Conservation (phyloP, 768 basidiomycete species). For the Termitomyces sp. region DNA sequence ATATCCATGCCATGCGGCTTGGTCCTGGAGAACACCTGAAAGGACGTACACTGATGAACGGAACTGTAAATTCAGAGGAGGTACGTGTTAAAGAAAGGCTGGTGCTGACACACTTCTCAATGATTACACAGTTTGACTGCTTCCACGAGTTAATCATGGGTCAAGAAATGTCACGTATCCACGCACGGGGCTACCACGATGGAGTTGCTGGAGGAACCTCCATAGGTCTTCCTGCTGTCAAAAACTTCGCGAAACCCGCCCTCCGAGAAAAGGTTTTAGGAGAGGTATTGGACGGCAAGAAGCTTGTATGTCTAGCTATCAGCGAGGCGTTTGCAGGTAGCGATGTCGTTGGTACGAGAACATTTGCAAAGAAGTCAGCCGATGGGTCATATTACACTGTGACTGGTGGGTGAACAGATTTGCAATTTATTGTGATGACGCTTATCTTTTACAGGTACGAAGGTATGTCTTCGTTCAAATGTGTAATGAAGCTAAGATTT, state of each 20-base stretch:
- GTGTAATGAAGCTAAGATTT: neutral
- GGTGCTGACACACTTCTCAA: neutral
- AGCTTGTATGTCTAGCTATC: conserved; percentile 70
- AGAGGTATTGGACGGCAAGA: conserved; percentile 54
- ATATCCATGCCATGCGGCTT: conserved; percentile 14
- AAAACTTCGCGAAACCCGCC: conserved; percentile 28
- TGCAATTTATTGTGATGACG: conserved; percentile 3
- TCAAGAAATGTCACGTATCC: conserved; percentile 53
- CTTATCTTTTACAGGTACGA: conserved; percentile 6
- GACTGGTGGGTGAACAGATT: conserved; percentile 46
- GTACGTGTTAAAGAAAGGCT: neutral
- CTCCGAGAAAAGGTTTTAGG: conserved; percentile 42
- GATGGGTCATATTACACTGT: conserved; percentile 68
- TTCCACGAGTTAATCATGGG: conserved; percentile 66
- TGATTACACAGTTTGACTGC: conserved; percentile 41
- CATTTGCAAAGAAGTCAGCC: conserved; percentile 53
- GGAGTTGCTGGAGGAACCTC: conserved; percentile 59
- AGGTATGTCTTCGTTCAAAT: conserved; percentile 1
- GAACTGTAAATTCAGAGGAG: conserved; percentile 12
- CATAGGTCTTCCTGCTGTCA: conserved; percentile 66
- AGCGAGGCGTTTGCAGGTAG: conserved; percentile 71
- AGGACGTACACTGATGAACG: conserved; percentile 11
- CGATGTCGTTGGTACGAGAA: conserved; percentile 60
- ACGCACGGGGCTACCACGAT: conserved; percentile 62
- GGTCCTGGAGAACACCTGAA: conserved; percentile 14